Percentiles rank a stretch among this genome's conserved stretches.
Conservation (phyloP, 2,329 filamentous ascomycete species). For the Cercospora citrullina region DNA sequence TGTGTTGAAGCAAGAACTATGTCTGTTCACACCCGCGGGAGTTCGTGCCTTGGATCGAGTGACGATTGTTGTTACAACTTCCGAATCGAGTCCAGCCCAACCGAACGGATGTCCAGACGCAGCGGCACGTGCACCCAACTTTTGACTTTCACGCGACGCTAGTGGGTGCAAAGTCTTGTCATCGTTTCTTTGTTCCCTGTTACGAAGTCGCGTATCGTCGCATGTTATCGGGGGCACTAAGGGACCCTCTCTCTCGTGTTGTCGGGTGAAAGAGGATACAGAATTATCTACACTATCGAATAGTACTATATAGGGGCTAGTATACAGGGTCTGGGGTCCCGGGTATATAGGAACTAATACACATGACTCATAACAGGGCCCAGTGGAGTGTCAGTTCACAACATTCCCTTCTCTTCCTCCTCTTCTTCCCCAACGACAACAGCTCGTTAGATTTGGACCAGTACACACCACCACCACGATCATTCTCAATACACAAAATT, state of each 20-base stretch:
- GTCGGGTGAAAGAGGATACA: no score
- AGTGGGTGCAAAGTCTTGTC: slow-evolving; percentile 10
- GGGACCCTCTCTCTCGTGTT: no score
- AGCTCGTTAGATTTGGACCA: slow-evolving; percentile 14
- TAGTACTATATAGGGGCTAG: no score
- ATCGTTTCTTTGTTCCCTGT: slow-evolving; percentile 12
- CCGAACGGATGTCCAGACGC: background rate
- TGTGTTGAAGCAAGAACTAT: background rate
- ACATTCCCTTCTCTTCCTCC: slow-evolving; percentile 1
- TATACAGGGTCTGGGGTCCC: no score
- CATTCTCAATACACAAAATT: background rate
- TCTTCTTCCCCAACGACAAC: slow-evolving; percentile 22
- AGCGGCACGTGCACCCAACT: background rate
- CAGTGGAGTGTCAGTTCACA: no score
- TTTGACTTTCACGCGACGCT: background rate
- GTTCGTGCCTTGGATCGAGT: background rate
- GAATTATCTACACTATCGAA: no score
- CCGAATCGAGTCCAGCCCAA: background rate
- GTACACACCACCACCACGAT: slow-evolving; percentile 7
- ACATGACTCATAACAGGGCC: no score
- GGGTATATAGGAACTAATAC: no score
- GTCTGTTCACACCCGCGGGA: background rate
- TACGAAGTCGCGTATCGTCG: no score
- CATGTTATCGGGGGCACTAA: no score
- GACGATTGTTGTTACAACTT: background rate